These are phyloP conservation scores for Apiotrichum sp. DNA, from an alignment of 1,284 basidiomycete genomes.

Conservation along the genomic window DNA sequence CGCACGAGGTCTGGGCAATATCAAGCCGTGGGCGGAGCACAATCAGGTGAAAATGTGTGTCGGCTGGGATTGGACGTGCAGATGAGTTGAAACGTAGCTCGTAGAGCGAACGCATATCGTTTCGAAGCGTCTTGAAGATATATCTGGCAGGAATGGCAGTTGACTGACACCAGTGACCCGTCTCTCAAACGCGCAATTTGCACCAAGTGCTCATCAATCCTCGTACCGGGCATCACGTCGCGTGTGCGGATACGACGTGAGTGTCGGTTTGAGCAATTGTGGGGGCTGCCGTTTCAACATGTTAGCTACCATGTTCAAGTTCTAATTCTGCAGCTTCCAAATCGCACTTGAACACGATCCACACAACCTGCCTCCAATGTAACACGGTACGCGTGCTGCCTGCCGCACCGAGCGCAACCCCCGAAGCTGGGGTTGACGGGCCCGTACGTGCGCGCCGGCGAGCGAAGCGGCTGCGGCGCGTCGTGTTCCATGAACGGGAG, in stretches of 20 bases:
- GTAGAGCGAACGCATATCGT: too few relatives aligned
- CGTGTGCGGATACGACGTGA: constrained; percentile 34
- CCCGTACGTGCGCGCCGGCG: constrained; percentile 20
- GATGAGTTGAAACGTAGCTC: neutral
- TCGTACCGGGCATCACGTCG: constrained; percentile 37
- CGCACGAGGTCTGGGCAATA: constrained; percentile 22
- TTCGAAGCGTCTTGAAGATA: too few relatives aligned
- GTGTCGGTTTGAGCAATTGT: too few relatives aligned
- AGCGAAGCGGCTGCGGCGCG: constrained; percentile 9
- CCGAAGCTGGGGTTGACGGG: constrained; percentile 31
- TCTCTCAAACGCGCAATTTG: constrained; percentile 34
- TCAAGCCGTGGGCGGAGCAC: constrained; percentile 31
- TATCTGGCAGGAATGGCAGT: too few relatives aligned
- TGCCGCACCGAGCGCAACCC: too few relatives aligned
- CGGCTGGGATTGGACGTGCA: neutral
- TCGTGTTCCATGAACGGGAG: constrained; percentile 28
- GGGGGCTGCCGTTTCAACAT: too few relatives aligned
- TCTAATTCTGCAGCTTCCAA: constrained; percentile 26
- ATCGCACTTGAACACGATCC: constrained; percentile 18
- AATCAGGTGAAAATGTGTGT: constrained; percentile 40
- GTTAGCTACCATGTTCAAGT: neutral
- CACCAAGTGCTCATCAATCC: constrained; percentile 30
- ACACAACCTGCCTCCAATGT: constrained; percentile 31
- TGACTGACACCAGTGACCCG: constrained; percentile 34
- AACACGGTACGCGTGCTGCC: too few relatives aligned